phyloP scores from a whole-genome alignment of 2,329 filamentous ascomycete genomes.

The Colletotrichum spaethianum region DNA sequence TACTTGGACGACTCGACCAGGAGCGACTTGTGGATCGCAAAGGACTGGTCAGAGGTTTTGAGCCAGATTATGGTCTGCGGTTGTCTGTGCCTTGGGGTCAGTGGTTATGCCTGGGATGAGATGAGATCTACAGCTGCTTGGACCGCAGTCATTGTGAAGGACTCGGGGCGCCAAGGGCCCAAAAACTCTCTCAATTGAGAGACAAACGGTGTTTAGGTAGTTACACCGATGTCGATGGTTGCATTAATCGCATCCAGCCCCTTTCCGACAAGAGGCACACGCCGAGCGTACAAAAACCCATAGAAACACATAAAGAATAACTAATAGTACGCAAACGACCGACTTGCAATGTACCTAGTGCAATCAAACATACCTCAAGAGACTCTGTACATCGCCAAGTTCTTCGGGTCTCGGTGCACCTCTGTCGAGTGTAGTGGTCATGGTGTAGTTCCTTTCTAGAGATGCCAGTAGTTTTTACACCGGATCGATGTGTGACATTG shows the following conservation, averaged over 20 bases:
- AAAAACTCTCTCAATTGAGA: background rate
- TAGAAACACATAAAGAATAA: background rate
- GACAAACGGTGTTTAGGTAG: background rate
- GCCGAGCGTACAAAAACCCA: background rate
- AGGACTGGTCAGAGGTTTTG: constrained; percentile 25
- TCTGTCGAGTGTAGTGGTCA: constrained; percentile 24
- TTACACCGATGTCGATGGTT: no score
- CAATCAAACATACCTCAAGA: constrained; percentile 13
- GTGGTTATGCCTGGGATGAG: background rate
- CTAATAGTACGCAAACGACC: background rate
- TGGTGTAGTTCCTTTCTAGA: background rate
- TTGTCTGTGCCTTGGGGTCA: constrained; percentile 26
- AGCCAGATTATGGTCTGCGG: constrained; percentile 39
- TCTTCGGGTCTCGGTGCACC: constrained; percentile 30
- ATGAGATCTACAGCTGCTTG: background rate
- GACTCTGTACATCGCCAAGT: constrained; percentile 9
- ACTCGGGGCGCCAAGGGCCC: background rate
- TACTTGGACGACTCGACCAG: constrained; percentile 38
- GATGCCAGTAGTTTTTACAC: background rate
- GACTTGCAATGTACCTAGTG: background rate
- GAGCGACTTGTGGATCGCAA: constrained; percentile 36
- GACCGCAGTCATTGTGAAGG: background rate
- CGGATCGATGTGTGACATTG: background rate
- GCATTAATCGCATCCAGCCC: background rate
- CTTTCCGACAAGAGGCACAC: no score